phyloP scores from a whole-genome alignment of 1,284 basidiomycete genomes.

The Cerioporus squamosus region DNA sequence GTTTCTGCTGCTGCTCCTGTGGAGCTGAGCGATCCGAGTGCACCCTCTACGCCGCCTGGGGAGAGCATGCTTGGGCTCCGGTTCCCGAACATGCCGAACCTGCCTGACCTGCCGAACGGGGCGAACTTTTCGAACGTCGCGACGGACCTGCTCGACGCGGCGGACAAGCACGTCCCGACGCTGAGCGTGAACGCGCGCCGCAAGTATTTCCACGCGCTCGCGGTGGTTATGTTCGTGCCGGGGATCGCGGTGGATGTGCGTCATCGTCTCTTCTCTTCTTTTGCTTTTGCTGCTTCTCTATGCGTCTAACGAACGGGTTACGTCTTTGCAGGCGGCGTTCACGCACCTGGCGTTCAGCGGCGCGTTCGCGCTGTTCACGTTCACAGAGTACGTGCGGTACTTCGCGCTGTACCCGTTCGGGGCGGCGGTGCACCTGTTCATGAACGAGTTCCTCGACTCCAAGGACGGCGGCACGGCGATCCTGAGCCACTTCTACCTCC shows the following conservation, averaged over 20 bases:
- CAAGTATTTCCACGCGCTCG: conserved; percentile 97
- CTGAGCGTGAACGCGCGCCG: conserved; percentile 92
- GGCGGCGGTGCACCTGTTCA: conserved; percentile 92
- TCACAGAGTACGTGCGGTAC: conserved; percentile 95
- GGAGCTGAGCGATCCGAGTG: conserved; percentile 31
- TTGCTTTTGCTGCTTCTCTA: conserved; percentile 1
- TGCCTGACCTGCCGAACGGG: conserved; percentile 46
- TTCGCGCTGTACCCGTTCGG: conserved; percentile 98
- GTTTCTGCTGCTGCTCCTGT: too few relatives aligned
- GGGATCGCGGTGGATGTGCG: conserved; percentile 91
- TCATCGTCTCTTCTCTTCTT: conserved; percentile 31
- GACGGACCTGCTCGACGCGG: conserved; percentile 85
- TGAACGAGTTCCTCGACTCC: conserved; percentile 96
- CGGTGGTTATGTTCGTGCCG: conserved; percentile 95
- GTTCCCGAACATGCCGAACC: conserved; percentile 53
- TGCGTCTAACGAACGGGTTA: conserved; percentile 1
- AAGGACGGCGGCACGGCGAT: conserved; percentile 98
- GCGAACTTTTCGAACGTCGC: conserved; percentile 62
- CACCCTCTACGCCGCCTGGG: conserved; percentile 26
- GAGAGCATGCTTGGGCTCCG: conserved; percentile 43
- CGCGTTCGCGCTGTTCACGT: conserved; percentile 93
- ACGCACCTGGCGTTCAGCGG: conserved; percentile 93
- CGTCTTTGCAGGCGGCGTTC: conserved; percentile 81
- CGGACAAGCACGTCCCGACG: conserved; percentile 88
- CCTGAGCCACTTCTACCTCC: conserved; percentile 94